Conservation (phyloP, 2,329 filamentous ascomycete species). For the Hypoxylon sp. region DNA sequence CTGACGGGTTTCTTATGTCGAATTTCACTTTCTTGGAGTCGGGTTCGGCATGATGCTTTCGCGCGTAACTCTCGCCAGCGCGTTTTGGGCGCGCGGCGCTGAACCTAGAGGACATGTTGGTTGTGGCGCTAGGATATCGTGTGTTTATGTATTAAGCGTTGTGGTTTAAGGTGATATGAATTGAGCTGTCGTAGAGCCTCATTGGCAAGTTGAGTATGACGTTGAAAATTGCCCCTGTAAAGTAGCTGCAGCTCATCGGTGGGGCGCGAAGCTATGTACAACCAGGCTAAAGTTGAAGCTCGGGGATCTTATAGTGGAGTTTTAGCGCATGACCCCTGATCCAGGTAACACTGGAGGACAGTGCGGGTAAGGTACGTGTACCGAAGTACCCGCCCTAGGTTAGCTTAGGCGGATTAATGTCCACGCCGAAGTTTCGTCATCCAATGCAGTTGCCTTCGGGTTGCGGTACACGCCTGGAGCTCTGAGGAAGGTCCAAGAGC, state of each 20-base stretch:
- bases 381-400: neutral
- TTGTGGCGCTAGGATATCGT: constrained; percentile 7
- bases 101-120: constrained; percentile 69
- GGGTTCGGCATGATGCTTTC: constrained; percentile 74
- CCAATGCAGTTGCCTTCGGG: constrained; percentile 37
- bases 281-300: constrained; percentile 2
- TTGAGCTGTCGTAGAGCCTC: constrained; percentile 19
- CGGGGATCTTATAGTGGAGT: constrained; percentile 22
- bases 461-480: constrained; percentile 17
- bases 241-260: constrained; percentile 41
- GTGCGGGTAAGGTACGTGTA: neutral
- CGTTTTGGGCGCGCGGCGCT: constrained; percentile 85
- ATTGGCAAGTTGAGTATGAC: constrained; percentile 46
- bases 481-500: constrained; percentile 34
- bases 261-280: constrained; percentile 36
- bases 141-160: constrained; percentile 4
- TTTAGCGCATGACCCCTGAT: constrained; percentile 17
- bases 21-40: constrained; percentile 87
- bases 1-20: constrained; percentile 94
- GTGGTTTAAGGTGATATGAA: constrained; percentile 8
- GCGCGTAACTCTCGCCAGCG: constrained; percentile 83
- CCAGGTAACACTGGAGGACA: neutral
- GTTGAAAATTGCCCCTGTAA: constrained; percentile 50
- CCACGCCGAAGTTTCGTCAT: constrained; percentile 44
- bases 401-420: constrained; percentile 35